These are phyloP conservation scores for Papilionanthe hybrid DNA, from an alignment of 116 monocot species.

Conservation along the genomic window DNA sequence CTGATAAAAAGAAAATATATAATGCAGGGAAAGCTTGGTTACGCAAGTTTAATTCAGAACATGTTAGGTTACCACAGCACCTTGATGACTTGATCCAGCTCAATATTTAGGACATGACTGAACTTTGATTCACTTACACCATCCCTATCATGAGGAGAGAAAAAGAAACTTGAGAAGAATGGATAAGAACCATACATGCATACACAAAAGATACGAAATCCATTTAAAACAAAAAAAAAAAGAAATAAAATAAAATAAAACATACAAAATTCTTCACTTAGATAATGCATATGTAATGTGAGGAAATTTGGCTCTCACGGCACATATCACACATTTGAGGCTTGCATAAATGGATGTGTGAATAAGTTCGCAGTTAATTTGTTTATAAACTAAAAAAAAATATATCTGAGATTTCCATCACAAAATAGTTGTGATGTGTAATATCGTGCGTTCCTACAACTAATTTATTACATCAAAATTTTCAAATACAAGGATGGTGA, in stretches of 20 bases:
- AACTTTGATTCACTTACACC: conserved; percentile 86
- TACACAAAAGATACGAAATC: not conserved
- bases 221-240: too few species aligned
- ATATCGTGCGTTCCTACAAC: not conserved
- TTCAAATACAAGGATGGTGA: not conserved
- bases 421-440: not conserved
- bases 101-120: conserved; percentile 57
- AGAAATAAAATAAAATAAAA: not conserved
- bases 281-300: not conserved
- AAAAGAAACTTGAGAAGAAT: not conserved
- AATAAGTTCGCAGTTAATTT: too few species aligned
- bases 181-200: not conserved
- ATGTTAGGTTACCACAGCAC: conserved; percentile 12
- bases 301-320: too few species aligned
- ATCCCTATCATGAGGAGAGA: conserved; percentile 41
- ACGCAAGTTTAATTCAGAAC: conserved; percentile 1
- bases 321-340: too few species aligned
- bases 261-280: not conserved
- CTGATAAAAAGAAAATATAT: conserved; percentile 18
- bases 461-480: not conserved
- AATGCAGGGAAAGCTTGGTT: not conserved
- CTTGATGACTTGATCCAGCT: conserved; percentile 69
- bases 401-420: not conserved
- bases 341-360: too few species aligned
- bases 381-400: not conserved